Evolutionary conservation across 176 grass and related monocot genomes (phyloP), one percentile per base, ranked within the genome.

Genomic region (Bolboschoenus planiculmis): DNA sequence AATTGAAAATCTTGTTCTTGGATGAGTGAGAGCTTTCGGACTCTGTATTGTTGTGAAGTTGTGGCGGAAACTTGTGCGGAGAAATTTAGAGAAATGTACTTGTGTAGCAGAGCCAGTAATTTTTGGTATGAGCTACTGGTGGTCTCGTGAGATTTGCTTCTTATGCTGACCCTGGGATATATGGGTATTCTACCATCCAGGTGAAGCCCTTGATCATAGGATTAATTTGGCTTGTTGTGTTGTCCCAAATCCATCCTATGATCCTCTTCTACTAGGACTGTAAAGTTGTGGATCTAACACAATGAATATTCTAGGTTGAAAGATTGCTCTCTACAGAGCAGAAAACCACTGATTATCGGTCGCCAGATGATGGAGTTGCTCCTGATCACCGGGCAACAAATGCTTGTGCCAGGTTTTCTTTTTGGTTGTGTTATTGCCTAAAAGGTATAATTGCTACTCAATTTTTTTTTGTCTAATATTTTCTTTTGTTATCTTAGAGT

Each of bases 351-450:
- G 96, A 99, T 90, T 99, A 99, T 84, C 87, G 87, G 14, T 88
- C 92, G 36, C 96, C 92, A 53, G 96, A 99, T 88, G 96, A 99
- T 86, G 96, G 96, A 88, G 84, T 82, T 84, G 76, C 80, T 88
- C 96, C 96, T 78, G 96, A 99, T 89, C 96, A 99, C 70, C 96
- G 96, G 48, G 89, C 96, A 55, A 99, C 96, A 31, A 99, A 91
- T 90, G 89, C 96, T 84, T 99, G 96, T 80, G 91, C 85, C 85
- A 99, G 96, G 96, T 98, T 56, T 75, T 84, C 65, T 62, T 68
- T 64, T 80, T 23, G 85, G 72, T 43, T 57, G 62, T 81, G 56
- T 63, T 75, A 47, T 46, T 29, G 15, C 56, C 60, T 66, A 34
- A 80, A 13, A 44, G 66, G n/a, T 15, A 30, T 51, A 51, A 76